phyloP scores from a whole-genome alignment of 1,139 yeast species.

The Candida pseudocylindracea region DNA sequence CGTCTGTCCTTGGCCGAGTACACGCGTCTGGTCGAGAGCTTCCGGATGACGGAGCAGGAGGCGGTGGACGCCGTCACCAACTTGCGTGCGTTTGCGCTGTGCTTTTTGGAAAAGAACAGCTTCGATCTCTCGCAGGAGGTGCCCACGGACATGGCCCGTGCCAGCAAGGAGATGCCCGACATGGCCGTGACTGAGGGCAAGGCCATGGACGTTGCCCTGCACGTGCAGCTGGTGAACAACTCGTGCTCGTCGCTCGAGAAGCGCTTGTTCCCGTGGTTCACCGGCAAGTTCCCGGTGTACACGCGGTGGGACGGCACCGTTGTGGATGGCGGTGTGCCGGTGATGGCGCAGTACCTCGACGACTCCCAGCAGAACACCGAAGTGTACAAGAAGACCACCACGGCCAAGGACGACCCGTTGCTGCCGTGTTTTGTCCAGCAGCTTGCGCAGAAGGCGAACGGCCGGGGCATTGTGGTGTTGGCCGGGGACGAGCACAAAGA shows the following conservation, averaged over 20 bases:
- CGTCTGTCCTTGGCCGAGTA: no score
- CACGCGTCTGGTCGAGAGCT: slow-evolving; percentile 1
- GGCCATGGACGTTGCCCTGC: no score
- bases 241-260: slow-evolving; percentile 9
- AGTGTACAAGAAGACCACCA: slow-evolving; percentile 1
- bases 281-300: slow-evolving; percentile 16
- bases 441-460: slow-evolving; percentile 8
- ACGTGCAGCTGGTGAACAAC: no score
- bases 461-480: slow-evolving; percentile 17
- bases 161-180: neutral
- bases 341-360: slow-evolving; percentile 1
- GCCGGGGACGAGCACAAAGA: slow-evolving; percentile 11
- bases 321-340: no score
- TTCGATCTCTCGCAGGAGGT: no score
- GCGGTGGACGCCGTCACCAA: slow-evolving; percentile 19
- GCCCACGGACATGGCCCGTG: neutral
- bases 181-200: neutral
- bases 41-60: slow-evolving; percentile 7
- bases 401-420: no score
- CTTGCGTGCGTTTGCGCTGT: slow-evolving; percentile 19
- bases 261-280: slow-evolving; percentile 22
- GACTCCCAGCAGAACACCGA: slow-evolving; percentile 4
- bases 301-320: no score
- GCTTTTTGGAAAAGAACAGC: slow-evolving; percentile 13
- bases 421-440: slow-evolving; percentile 7